A percentile compares a stretch with the other conserved stretches of the same genome.
Conservation (phyloP, 106 monocot species). For the Alisma plantagoaquatica region DNA sequence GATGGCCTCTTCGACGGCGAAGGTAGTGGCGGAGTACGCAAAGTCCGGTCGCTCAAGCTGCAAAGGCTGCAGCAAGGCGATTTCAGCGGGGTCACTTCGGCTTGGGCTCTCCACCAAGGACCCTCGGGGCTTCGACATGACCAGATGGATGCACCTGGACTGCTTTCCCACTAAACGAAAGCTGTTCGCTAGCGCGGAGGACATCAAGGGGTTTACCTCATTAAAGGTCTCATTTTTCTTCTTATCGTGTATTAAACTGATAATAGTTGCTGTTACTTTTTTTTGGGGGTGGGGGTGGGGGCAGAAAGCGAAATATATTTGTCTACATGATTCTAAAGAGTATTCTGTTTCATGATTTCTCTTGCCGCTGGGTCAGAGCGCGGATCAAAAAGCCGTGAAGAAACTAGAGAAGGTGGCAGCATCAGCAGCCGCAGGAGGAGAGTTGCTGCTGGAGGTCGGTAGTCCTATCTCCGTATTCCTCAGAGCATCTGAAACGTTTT, state of each 20-base stretch:
- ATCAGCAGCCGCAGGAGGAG: no score
- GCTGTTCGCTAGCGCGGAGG: conserved; percentile 19
- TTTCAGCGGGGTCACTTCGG: conserved; percentile 30
- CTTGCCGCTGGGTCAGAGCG: conserved; percentile 22
- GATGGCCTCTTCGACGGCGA: conserved; percentile 8
- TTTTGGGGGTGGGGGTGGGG: no score
- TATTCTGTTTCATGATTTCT: conserved; percentile 5
- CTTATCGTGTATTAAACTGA: no score
- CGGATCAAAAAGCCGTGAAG: conserved; percentile 45
- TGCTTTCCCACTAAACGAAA: conserved; percentile 31
- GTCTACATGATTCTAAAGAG: no score
- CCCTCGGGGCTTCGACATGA: conserved; percentile 45
- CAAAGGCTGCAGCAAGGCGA: conserved; percentile 50
- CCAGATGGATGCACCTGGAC: conserved; percentile 52
- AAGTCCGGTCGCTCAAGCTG: conserved; percentile 65
- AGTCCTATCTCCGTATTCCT: no score
- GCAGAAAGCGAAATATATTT: no score
- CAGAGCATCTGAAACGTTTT: no score
- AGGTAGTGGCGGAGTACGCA: conserved; percentile 55
- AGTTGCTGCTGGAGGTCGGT: no score
- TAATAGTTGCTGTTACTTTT: no score
- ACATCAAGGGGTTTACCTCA: conserved; percentile 43
- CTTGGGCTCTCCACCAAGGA: conserved; percentile 37
- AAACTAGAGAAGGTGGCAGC: conserved; percentile 25
- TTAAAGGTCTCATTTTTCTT: no score